Conservation (phyloP, 345 rosid genomes). For the Trapa bicornis region DNA sequence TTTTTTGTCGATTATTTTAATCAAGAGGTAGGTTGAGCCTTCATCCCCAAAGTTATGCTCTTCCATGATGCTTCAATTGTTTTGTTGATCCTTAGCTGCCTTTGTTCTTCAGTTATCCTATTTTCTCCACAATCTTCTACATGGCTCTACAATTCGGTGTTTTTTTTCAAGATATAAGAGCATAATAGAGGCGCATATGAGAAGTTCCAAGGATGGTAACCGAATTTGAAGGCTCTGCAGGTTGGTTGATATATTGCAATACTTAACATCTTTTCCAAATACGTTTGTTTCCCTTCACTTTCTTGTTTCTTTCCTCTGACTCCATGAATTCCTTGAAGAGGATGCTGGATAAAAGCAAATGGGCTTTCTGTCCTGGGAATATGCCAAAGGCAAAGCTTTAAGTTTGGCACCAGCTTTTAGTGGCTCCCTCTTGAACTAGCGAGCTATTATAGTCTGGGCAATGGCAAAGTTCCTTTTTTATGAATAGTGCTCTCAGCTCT, state of each 20-base stretch:
- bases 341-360: conserved; percentile 25
- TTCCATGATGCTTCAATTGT: conserved; percentile 31
- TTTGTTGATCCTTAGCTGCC: conserved; percentile 19
- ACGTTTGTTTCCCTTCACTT: background rate
- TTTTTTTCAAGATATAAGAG: too few relatives aligned
- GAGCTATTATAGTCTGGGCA: background rate
- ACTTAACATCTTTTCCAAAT: background rate
- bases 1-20: conserved; percentile 7
- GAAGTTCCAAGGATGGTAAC: too few relatives aligned
- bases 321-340: conserved; percentile 13
- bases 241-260: too few relatives aligned
- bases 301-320: background rate
- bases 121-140: background rate
- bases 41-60: conserved; percentile 15
- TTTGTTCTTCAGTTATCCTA: conserved; percentile 20
- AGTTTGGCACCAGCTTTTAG: background rate
- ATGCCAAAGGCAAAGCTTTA: conserved; percentile 17
- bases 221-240: too few relatives aligned
- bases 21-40: background rate
- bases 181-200: too few relatives aligned
- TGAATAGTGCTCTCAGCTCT: background rate
- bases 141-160: background rate
- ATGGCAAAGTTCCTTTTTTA: background rate
- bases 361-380: conserved; percentile 17
- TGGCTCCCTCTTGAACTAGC: background rate